Conservation (phyloP, 306 rosid species). For the Amphicarpaea edgeworthii region DNA sequence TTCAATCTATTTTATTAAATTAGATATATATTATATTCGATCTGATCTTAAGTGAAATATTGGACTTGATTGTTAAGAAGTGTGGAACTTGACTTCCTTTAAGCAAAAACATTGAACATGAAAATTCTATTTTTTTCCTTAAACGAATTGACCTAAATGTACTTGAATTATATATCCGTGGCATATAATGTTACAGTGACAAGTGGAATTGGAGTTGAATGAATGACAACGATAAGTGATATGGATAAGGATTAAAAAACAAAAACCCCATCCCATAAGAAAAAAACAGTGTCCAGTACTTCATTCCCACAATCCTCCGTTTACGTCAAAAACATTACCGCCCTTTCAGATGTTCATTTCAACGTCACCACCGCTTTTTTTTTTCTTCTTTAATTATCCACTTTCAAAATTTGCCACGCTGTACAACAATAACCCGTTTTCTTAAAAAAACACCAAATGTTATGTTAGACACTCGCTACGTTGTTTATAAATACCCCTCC, state of each 20-base stretch:
- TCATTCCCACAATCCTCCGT: constrained; percentile 40
- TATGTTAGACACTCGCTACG: constrained; percentile 24
- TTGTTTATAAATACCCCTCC: constrained; percentile 47
- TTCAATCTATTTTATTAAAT: not conserved
- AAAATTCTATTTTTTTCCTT: not conserved
- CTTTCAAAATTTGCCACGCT: constrained; percentile 58
- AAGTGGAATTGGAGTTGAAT: not conserved
- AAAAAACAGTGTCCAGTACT: constrained; percentile 49
- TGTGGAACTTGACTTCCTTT: not conserved
- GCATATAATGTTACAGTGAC: not conserved
- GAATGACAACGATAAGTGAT: constrained; percentile 1
- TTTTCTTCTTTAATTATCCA: constrained; percentile 58
- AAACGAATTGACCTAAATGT: not conserved
- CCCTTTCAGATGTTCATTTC: constrained; percentile 30
- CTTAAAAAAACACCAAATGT: constrained; percentile 38
- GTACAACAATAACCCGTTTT: constrained; percentile 6
- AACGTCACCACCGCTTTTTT: constrained; percentile 59
- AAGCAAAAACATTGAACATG: not conserved
- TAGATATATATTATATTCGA: not conserved
- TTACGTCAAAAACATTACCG: constrained; percentile 51
- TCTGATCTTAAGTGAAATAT: not conserved
- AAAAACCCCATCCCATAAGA: constrained; percentile 24
- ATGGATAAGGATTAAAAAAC: constrained; percentile 67
- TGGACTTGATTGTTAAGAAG: not conserved
- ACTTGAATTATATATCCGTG: not conserved